A percentile compares a stretch with the other conserved stretches of the same genome.
phyloP scores from a whole-genome alignment of 192 early-diverging fungal genomes.

The Backusella morwellensis region DNA sequence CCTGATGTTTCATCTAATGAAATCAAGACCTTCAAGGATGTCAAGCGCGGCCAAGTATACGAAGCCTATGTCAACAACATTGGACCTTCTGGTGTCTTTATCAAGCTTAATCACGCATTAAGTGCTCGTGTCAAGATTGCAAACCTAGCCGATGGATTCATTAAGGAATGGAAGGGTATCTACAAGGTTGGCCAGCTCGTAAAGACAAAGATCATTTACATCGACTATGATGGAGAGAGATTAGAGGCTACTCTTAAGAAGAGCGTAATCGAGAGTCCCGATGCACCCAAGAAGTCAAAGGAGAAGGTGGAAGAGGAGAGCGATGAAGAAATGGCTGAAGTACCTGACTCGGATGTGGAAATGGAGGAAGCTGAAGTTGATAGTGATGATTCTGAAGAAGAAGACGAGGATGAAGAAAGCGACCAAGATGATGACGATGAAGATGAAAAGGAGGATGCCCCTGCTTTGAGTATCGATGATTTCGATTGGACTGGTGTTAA shows the following conservation, averaged over 20 bases:
- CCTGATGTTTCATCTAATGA: conserved; percentile 42
- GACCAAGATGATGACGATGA: conserved; percentile 37
- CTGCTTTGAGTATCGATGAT: conserved; percentile 30
- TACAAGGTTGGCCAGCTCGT: conserved; percentile 78
- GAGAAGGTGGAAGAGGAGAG: conserved; percentile 36
- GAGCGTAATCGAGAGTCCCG: conserved; percentile 41
- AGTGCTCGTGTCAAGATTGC: conserved; percentile 81
- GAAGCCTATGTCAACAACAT: conserved; percentile 74
- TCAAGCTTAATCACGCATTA: conserved; percentile 60
- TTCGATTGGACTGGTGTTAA: conserved; percentile 46
- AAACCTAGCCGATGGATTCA: conserved; percentile 80
- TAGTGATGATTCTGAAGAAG: conserved; percentile 29
- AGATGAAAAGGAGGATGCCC: conserved; percentile 18
- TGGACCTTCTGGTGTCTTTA: conserved; percentile 72
- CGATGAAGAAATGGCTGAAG: conserved; percentile 39
- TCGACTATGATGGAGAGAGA: conserved; percentile 55
- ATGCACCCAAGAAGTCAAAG: conserved; percentile 33
- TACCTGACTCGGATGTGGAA: conserved; percentile 25
- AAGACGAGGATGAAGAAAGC: conserved; percentile 25
- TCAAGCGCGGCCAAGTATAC: conserved; percentile 62
- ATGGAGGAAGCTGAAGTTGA: conserved; percentile 33
- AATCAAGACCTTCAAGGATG: conserved; percentile 49
- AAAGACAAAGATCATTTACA: conserved; percentile 61
- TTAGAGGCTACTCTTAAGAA: conserved; percentile 75
- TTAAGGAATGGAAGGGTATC: conserved; percentile 79